Evolutionary conservation across 805 yeast species (phyloP), one percentile per base, ranked within the genome.

Genomic region (Candida germanica): DNA sequence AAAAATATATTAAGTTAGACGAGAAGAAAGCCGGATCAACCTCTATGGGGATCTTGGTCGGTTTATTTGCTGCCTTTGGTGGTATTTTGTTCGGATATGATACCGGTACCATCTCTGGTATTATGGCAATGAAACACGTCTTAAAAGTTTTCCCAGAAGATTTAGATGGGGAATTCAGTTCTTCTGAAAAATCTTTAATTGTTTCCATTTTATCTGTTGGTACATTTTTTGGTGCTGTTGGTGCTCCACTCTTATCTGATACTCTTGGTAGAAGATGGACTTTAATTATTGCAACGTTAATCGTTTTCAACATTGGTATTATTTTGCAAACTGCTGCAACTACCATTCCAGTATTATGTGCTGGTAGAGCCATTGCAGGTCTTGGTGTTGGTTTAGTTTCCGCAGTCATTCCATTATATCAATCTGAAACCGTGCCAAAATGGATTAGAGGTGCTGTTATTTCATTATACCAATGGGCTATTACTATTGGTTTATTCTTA

Each of bases 11-110:
- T 50, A 66, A 70, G 30, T 59, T 66, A 16, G 76, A 72, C 26
- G 73, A 70, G 30, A 71, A 69, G 52, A 62, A 59, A 36, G 70
- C 71, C 35, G 79, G 70, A 12, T 63, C 69, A 36, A 54, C 69
- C 46, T 31, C 58, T 28, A 64, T 64, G 67, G 66, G 66, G 31
- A 60, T 63, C 51, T 46, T 59, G 32, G 66, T 64, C 18, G 69
- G 69, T 43, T 49, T 54, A 24, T 64, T 62, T 42, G 70, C 69
- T 29, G 67, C 69, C 39, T 53, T 61, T 37, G 71, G 69, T 43
- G 70, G 70, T 50, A 46, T 64, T 35, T 61, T 64, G 39, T 65
- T 49, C 47, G 71, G 71, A 26, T 65, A 61, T 51, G 71, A 65
- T 46, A 63, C 70, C 22, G 70, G 70, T 42, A 62, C 68, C 42